phyloP scores from a whole-genome alignment of 2,329 filamentous ascomycete genomes.

The Neurospora crassa region DNA sequence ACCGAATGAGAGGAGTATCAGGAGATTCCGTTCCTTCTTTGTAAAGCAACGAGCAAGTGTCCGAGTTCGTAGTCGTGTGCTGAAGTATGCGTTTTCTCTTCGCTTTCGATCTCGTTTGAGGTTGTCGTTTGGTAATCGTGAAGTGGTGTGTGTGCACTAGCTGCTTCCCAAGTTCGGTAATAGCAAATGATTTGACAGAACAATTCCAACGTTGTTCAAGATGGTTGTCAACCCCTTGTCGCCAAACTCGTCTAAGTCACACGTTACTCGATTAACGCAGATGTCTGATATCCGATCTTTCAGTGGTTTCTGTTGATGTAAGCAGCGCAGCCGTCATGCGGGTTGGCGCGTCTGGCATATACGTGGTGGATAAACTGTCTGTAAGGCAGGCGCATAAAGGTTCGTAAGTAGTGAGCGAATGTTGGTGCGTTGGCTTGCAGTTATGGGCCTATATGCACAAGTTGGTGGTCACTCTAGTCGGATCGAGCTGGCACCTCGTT shows the following conservation, averaged over 20 bases:
- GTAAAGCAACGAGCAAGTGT: not conserved
- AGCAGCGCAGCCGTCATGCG: not conserved
- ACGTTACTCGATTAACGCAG: not conserved
- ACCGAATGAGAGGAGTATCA: not conserved
- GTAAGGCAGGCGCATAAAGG: not conserved
- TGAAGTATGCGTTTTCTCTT: not conserved
- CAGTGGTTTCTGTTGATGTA: not conserved
- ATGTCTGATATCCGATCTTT: not conserved
- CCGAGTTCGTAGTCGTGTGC: not conserved
- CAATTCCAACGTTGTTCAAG: not conserved
- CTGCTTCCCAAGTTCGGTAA: not conserved
- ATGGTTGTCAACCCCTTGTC: not conserved
- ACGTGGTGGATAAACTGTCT: not conserved
- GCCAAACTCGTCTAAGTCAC: not conserved
- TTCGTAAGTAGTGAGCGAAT: not conserved
- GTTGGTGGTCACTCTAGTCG: not conserved
- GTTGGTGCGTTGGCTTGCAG: not conserved
- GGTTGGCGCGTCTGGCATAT: not conserved
- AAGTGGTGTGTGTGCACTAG: not conserved
- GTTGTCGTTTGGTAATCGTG: not conserved
- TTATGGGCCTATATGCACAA: not conserved
- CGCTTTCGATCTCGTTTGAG: not conserved
- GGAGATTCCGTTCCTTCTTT: not conserved
- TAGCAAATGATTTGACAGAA: not conserved
- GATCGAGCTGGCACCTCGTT: not conserved